Conservation (phyloP, 257 asterid species). For the Petunia secreta region DNA sequence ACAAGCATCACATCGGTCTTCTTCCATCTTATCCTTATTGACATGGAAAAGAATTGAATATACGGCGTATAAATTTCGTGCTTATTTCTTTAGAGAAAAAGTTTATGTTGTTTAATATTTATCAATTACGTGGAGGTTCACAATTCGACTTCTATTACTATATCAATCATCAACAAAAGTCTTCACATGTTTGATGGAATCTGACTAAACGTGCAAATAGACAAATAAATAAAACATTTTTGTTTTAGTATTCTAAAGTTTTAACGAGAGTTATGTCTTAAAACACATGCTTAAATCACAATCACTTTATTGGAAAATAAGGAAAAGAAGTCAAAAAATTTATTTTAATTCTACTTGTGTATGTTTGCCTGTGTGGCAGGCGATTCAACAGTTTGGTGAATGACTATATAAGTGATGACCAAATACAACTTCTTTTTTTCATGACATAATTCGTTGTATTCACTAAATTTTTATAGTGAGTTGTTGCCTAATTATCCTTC, state of each 20-base stretch:
- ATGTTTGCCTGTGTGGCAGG: background rate
- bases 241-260: too few species aligned
- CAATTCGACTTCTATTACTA: background rate
- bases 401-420: background rate
- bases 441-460: slow-evolving; percentile 24
- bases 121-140: background rate
- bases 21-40: slow-evolving; percentile 25
- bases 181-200: background rate
- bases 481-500: background rate
- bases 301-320: background rate
- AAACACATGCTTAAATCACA: background rate
- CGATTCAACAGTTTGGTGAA: slow-evolving; percentile 7
- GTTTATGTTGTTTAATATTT: too few species aligned
- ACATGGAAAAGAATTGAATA: background rate
- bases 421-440: background rate
- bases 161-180: background rate
- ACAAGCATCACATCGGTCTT: background rate
- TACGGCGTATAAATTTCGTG: background rate
- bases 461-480: background rate
- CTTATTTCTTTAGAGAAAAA: background rate
- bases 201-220: background rate
- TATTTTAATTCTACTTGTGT: background rate
- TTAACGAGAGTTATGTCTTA: background rate
- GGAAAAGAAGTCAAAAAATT: background rate
- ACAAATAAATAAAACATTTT: too few species aligned